These are phyloP conservation scores for Monosporozyma siamensis DNA, from an alignment of 805 yeast species.

Conservation along the genomic window DNA sequence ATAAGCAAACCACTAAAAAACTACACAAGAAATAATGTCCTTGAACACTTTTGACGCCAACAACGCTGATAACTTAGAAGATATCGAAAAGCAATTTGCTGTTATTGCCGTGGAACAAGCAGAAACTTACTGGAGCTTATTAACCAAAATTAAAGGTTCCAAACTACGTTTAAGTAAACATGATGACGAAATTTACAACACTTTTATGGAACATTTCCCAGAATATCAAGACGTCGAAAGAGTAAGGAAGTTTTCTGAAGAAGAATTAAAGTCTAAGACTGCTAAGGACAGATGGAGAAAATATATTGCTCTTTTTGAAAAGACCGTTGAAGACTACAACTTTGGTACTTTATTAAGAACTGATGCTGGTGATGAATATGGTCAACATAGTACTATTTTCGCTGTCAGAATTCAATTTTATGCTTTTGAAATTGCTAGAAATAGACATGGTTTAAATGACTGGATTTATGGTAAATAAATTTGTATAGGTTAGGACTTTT, in stretches of 20 bases:
- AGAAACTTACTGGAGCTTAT: conserved; percentile 82
- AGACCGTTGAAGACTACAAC: conserved; percentile 76
- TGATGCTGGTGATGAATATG: conserved; percentile 63
- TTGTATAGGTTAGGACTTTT: too few relatives aligned
- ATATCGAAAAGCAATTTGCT: conserved; percentile 94
- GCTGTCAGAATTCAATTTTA: conserved; percentile 91
- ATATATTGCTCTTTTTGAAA: conserved; percentile 75
- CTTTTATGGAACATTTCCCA: conserved; percentile 69
- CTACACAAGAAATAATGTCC: conserved; percentile 7
- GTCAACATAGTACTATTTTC: conserved; percentile 75
- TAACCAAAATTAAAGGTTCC: conserved; percentile 70
- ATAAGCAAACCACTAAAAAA: too few relatives aligned
- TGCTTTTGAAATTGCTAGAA: conserved; percentile 90
- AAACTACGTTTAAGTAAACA: conserved; percentile 60
- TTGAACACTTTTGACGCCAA: conserved; percentile 60
- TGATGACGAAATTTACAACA: conserved; percentile 61
- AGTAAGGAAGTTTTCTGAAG: conserved; percentile 57
- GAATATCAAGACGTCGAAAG: conserved; percentile 59
- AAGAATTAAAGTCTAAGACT: conserved; percentile 63
- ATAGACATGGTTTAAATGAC: conserved; percentile 81
- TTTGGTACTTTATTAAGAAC: conserved; percentile 88
- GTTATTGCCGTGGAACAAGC: conserved; percentile 95
- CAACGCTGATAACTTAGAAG: conserved; percentile 88
- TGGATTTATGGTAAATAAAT: conserved; percentile 50
- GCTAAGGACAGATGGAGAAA: conserved; percentile 91